Evolutionary conservation across 805 yeast genomes (phyloP).

Genomic region (Ogataea thermomethanolica): DNA sequence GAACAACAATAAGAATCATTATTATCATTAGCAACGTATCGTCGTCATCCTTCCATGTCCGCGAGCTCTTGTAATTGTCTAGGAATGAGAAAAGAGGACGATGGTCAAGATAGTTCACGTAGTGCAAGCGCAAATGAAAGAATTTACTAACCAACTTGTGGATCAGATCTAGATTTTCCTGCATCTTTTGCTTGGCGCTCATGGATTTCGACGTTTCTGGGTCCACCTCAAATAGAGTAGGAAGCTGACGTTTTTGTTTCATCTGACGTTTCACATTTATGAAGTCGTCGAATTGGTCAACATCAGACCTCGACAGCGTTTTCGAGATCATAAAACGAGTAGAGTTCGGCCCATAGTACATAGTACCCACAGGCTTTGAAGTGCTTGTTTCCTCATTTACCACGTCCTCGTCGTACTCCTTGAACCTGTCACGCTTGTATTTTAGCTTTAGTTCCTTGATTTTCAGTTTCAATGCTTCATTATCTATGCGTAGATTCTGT

Average conservation of each 20-base stretch:
- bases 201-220: conserved; percentile 6
- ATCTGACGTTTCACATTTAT: conserved; percentile 30
- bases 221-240: conserved; percentile 15
- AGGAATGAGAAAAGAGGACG: conserved; percentile 36
- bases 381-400: conserved; percentile 2
- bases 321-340: conserved; percentile 44
- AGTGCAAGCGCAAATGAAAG: conserved; percentile 39
- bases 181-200: conserved; percentile 15
- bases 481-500: conserved; percentile 24
- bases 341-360: conserved; percentile 52
- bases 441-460: conserved; percentile 26
- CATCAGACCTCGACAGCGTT: conserved; percentile 25
- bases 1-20: conserved; percentile 41
- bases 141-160: conserved; percentile 38
- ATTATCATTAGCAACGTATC: conserved; percentile 41
- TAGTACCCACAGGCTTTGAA: conserved; percentile 14
- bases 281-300: conserved; percentile 27
- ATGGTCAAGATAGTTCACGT: conserved; percentile 39
- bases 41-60: conserved; percentile 47
- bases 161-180: conserved; percentile 35
- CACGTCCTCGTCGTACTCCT: conserved; percentile 14
- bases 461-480: conserved; percentile 28
- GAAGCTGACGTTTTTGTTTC: conserved; percentile 31
- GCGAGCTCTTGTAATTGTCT: conserved; percentile 31
- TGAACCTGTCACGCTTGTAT: conserved; percentile 18